Evolutionary conservation across 768 basidiomycete species (phyloP), one percentile per base, ranked within the genome.

Genomic region (Rhizopogon sp.): DNA sequence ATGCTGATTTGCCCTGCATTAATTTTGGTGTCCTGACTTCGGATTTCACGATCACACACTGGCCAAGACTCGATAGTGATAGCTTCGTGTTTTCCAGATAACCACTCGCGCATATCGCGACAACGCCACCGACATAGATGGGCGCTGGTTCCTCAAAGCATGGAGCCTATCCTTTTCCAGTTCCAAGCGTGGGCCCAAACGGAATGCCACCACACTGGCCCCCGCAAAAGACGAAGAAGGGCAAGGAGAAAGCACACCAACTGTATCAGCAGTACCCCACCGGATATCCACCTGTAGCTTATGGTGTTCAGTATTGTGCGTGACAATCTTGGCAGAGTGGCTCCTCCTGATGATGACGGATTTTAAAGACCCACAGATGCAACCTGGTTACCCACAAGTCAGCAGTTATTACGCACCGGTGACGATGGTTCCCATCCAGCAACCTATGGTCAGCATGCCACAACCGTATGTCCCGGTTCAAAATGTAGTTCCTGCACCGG

Each of bases 381-480:
- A 52, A 53, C 25, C 67, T 0, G 41, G 53, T 0, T 70, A 54
- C 59, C 66, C 69, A 28, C 53, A 59, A 25, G 17, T 57, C 5
- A 57, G 39, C 35, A 35, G 60, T 5, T 70, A 71, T 9, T 69
- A 68, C 53, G 61, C 67, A 1, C 69, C 67, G 2, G 56, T 70
- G 9, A 61, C 59, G 50, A 60, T 69, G 60, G 33, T 50, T 13
- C 62, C 58, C 4, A 16, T 61, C 4, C 68, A 70, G n/a, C 68
- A 70, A 33, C 69, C 67, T 9, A 5, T 70, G 22, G 41, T 61
- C 4, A 40, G 65, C 28, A 65, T 68, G 65, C 65, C 66, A 6
- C 66, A 68, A 37, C 6, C 44, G 3, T 70, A 69, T 17, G 16
- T 64, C 13, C 69, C 67, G 10, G 59, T 70, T 50, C 67, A 47